A percentile compares a stretch with the other conserved stretches of the same genome.
These are phyloP conservation scores for Epichloe typhina DNA, from an alignment of 2,329 filamentous ascomycete genomes.

Conservation along the genomic window DNA sequence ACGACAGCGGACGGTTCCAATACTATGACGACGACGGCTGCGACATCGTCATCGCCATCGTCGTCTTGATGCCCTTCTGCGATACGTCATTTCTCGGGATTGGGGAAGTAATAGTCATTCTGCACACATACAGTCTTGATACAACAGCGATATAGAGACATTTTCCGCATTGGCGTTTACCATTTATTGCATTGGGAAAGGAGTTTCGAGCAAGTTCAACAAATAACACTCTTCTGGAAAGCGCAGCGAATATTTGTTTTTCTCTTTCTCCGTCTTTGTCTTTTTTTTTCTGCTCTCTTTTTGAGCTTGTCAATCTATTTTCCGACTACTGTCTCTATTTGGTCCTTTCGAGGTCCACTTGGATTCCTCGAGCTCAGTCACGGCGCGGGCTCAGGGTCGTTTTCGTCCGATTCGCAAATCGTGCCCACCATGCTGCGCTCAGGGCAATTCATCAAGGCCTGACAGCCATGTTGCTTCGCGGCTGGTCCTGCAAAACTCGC, in stretches of 20 bases:
- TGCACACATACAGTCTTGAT: conserved; percentile 13
- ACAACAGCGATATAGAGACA: conserved; percentile 26
- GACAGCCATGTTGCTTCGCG: neutral
- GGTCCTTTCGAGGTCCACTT: conserved; percentile 5
- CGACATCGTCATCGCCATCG: neutral
- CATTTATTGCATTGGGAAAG: conserved; percentile 27
- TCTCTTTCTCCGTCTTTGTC: conserved; percentile 17
- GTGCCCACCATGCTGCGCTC: neutral
- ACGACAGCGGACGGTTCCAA: conserved; percentile 33
- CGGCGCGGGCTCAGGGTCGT: neutral
- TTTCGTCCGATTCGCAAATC: neutral
- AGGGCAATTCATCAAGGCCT: neutral
- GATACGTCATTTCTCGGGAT: neutral
- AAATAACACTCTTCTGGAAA: conserved; percentile 23
- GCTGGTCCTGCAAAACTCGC: neutral
- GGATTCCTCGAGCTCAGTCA: conserved; percentile 6
- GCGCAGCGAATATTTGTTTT: conserved; percentile 8
- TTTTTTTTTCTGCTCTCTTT: conserved; percentile 17
- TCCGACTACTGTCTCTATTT: neutral
- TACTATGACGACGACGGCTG: conserved; percentile 28
- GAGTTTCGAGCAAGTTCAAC: conserved; percentile 23
- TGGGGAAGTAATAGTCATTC: neutral
- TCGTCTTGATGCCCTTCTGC: conserved; percentile 18
- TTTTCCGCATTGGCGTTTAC: conserved; percentile 21
- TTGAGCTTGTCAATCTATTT: too few relatives aligned